phyloP scores from a whole-genome alignment of 192 early-diverging fungal genomes.

The Allomyces javanicus region DNA sequence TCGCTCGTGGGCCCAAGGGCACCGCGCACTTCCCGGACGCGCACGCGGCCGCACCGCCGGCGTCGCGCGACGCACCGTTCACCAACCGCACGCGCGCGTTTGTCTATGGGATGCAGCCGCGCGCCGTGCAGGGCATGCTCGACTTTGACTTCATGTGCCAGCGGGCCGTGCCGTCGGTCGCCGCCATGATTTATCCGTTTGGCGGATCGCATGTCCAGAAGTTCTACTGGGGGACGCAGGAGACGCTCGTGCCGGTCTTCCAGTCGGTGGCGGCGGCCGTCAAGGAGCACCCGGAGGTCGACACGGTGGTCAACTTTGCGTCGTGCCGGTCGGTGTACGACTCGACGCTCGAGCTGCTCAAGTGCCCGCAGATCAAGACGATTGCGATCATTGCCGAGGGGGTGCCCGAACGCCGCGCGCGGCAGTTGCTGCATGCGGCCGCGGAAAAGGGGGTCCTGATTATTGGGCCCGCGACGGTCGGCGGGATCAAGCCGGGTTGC shows the following conservation, averaged over 20 bases:
- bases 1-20: conserved; percentile 27
- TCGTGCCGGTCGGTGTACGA: conserved; percentile 88
- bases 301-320: conserved; percentile 94
- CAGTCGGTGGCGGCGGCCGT: conserved; percentile 68
- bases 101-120: conserved; percentile 97
- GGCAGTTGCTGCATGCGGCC: conserved; percentile 73
- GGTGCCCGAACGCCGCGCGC: conserved; percentile 89
- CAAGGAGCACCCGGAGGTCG: conserved; percentile 71
- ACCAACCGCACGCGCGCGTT: conserved; percentile 67
- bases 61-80: conserved; percentile 38
- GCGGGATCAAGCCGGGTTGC: conserved; percentile 97
- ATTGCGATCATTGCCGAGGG: conserved; percentile 97
- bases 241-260: conserved; percentile 87
- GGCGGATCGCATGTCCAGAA: conserved; percentile 97
- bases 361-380: conserved; percentile 64
- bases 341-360: conserved; percentile 74
- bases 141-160: conserved; percentile 99
- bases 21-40: conserved; percentile 13
- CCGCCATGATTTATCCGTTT: conserved; percentile 98
- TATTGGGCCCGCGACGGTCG: conserved; percentile 95
- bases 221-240: conserved; percentile 99
- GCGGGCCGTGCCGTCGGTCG: conserved; percentile 73
- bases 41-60: conserved; percentile 4
- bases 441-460: conserved; percentile 58
- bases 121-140: conserved; percentile 96